Base-by-base conservation (phyloP, 805 yeast genomes). In the Candida andamanensis region DNA sequence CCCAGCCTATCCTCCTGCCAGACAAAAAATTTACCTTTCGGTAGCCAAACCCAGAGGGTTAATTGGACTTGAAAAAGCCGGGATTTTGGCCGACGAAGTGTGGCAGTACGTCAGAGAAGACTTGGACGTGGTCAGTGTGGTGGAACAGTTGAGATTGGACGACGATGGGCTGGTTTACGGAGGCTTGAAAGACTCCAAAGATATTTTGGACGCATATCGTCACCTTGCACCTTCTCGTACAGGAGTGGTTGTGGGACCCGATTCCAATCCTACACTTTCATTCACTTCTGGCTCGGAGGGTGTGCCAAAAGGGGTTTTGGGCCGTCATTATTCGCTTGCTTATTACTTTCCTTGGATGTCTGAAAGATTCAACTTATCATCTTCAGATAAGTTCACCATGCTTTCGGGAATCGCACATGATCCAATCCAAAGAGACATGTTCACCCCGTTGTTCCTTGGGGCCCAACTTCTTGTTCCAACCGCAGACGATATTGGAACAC, bases 301-400 rank as follows among this genome's bases (percentile, higher is more conserved):
- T 58, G 69, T 90, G 42, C 99, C 99, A 46, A 92, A 92, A 63
- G 99, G 99, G 67, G 99, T 92, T 15, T 72, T 87, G 39, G 99
- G 99, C 31, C 84, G 99, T 63, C 99, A 92, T 54, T 94, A 79
- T 61, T 90, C 97, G 1, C 67, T 92, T 40, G 95, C 98, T 2
- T 92, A 92, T 66, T 92, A 92, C 63, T 92, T 92, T 74, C 95
- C 95, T 22, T 92, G 99, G 99, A 92, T 92, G 99, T 71, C 97
- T 13, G 60, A 85, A 57, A 74, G 80, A 27, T 92, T 92, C 50
- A 76, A 79, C 20, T 72, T 92, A 24, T 72, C 83, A 25, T 81
- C 74, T 33, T 72, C 78, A 21, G 98, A 94, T 58, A 82, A 70
- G 51, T 92, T 92, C 67, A 92, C 99, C 14, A 92, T 92, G 99